Evolutionary conservation across 192 early-diverging fungal genomes (phyloP).

Genomic region (Rhizophlyctis rosea): DNA sequence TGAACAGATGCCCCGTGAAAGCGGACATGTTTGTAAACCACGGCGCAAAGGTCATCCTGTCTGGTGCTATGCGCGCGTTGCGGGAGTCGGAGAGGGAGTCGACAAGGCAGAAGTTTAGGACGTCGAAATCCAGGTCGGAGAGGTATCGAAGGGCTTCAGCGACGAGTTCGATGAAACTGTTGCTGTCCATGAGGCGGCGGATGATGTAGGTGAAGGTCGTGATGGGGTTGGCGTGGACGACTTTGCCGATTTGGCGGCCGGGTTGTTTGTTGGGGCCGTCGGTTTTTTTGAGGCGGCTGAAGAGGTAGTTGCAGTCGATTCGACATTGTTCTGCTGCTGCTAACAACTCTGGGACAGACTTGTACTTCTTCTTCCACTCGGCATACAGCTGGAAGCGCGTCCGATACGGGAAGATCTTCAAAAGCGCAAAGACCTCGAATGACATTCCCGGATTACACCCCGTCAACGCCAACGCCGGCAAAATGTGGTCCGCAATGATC

Average conservation of each 20-base stretch:
- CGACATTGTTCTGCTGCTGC: slow-evolving; percentile 44
- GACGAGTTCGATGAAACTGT: slow-evolving; percentile 69
- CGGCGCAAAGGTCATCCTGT: slow-evolving; percentile 54
- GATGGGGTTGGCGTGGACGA: slow-evolving; percentile 71
- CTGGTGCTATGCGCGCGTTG: slow-evolving; percentile 56
- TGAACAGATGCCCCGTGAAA: slow-evolving; percentile 64
- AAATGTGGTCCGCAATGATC: slow-evolving; percentile 45
- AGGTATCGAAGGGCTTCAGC: slow-evolving; percentile 78
- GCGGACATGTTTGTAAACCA: slow-evolving; percentile 66
- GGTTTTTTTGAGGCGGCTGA: slow-evolving; percentile 72
- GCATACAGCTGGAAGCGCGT: slow-evolving; percentile 71
- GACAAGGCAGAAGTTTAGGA: slow-evolving; percentile 64
- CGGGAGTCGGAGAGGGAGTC: slow-evolving; percentile 63
- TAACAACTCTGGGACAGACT: slow-evolving; percentile 51
- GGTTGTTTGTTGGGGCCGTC: slow-evolving; percentile 71
- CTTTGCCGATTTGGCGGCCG: slow-evolving; percentile 69
- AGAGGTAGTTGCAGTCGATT: slow-evolving; percentile 54
- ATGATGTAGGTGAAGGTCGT: slow-evolving; percentile 69
- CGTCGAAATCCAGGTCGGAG: slow-evolving; percentile 70
- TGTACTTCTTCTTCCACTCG: slow-evolving; percentile 75
- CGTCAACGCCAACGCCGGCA: slow-evolving; percentile 65
- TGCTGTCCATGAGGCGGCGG: slow-evolving; percentile 65
- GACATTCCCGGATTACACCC: slow-evolving; percentile 64
- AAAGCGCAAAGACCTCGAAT: slow-evolving; percentile 62
- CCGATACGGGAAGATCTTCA: slow-evolving; percentile 57